Percentiles rank a stretch among this genome's conserved stretches.
Conservation (phyloP, 1,284 basidiomycete genomes). For the Stygiomarasmius scandens region DNA sequence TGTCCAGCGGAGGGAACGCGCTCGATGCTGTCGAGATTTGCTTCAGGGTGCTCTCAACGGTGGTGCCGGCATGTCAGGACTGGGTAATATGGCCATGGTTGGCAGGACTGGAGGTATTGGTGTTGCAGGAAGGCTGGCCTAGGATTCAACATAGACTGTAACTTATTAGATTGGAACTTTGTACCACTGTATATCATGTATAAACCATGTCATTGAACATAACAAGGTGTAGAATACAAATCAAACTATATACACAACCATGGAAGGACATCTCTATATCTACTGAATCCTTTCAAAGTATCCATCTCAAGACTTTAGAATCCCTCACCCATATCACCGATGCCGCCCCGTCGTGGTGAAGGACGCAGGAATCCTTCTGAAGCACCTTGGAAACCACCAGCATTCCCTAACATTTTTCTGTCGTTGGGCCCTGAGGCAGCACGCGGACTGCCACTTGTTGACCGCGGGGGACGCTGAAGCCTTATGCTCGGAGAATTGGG, state of each 20-base stretch:
- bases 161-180: background rate
- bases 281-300: too few species aligned
- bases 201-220: too few species aligned
- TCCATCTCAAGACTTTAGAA: too few species aligned
- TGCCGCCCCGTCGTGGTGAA: background rate
- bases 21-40: constrained; percentile 69
- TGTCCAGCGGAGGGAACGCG: constrained; percentile 70
- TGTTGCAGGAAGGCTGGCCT: background rate
- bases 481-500: background rate
- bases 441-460: background rate
- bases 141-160: background rate
- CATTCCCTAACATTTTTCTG: constrained; percentile 9
- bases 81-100: constrained; percentile 1
- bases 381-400: constrained; percentile 5
- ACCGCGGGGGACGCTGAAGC: background rate
- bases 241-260: too few species aligned
- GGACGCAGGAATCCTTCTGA: constrained; percentile 1
- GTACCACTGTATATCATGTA: background rate
- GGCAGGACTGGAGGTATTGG: background rate
- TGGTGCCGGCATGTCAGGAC: background rate
- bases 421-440: background rate
- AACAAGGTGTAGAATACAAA: too few species aligned
- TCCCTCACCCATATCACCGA: too few species aligned
- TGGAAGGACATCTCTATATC: too few species aligned
- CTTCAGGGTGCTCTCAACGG: constrained; percentile 55